Conservation (phyloP, 2,329 filamentous ascomycete genomes). For the Pseudogymnoascus sp. region DNA sequence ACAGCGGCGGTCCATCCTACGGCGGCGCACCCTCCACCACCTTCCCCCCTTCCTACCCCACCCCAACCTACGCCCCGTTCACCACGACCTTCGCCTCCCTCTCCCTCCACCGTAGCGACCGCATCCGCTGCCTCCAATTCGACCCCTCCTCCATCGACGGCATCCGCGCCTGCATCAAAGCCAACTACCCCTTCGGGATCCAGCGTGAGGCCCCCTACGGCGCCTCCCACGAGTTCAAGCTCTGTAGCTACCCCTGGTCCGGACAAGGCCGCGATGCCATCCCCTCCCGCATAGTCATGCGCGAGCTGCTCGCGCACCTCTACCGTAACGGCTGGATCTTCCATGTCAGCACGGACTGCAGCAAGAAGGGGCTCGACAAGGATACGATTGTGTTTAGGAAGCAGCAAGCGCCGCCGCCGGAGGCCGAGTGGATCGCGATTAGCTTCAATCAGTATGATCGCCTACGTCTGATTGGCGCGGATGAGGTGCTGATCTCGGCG, state of each 20-base stretch:
- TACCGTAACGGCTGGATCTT: constrained; percentile 31
- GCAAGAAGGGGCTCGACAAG: constrained; percentile 26
- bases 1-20: neutral
- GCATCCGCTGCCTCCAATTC: constrained; percentile 31
- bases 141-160: constrained; percentile 21
- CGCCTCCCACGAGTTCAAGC: constrained; percentile 30
- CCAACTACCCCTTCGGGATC: constrained; percentile 26
- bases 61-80: constrained; percentile 11
- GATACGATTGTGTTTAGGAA: constrained; percentile 32
- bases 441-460: constrained; percentile 27
- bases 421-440: constrained; percentile 31
- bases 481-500: constrained; percentile 15
- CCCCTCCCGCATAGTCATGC: constrained; percentile 26
- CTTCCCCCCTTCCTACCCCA: neutral
- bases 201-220: constrained; percentile 26
- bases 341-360: constrained; percentile 29
- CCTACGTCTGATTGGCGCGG: constrained; percentile 28
- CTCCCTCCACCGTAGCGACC: constrained; percentile 25
- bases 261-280: constrained; percentile 23
- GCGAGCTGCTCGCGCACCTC: constrained; percentile 27
- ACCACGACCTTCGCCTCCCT: constrained; percentile 25
- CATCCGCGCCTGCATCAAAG: constrained; percentile 22
- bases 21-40: neutral
- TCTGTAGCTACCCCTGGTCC: constrained; percentile 30
- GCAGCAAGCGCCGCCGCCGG: constrained; percentile 27